These are phyloP conservation scores for Leptomonas pyrrhocoris DNA, from an alignment of 208 protist species.

Conservation along the genomic window DNA sequence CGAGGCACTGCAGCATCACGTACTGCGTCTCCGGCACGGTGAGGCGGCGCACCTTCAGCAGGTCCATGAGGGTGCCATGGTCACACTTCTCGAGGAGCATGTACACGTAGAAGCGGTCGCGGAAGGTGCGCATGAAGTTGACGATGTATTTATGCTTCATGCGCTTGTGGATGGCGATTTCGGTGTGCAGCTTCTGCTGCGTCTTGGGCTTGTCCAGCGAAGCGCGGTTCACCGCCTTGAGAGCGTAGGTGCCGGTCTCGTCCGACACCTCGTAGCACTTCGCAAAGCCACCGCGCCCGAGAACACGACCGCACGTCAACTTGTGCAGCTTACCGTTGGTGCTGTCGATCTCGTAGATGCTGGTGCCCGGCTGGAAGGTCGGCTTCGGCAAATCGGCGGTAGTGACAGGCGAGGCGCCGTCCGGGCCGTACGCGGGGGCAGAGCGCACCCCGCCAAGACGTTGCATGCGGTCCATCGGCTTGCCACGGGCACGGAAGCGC, in stretches of 20 bases:
- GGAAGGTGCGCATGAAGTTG: constrained; percentile 96
- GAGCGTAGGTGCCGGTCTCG: constrained; percentile 85
- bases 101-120: constrained; percentile 97
- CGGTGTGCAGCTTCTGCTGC: constrained; percentile 95
- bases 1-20: constrained; percentile 94
- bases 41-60: constrained; percentile 92
- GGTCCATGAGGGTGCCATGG: constrained; percentile 96
- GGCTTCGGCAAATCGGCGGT: constrained; percentile 44
- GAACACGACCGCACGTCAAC: constrained; percentile 63
- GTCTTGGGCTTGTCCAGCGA: constrained; percentile 93
- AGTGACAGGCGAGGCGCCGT: constrained; percentile 13
- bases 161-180: constrained; percentile 97
- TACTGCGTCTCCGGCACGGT: constrained; percentile 94
- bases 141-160: constrained; percentile 97
- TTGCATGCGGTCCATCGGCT: constrained; percentile 18
- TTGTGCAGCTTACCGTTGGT: constrained; percentile 44
- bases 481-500: no score
- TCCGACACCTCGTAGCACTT: constrained; percentile 96
- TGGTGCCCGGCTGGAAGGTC: constrained; percentile 47
- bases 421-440: constrained; percentile 9
- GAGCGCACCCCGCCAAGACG: constrained; percentile 20
- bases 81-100: constrained; percentile 98
- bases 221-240: constrained; percentile 94
- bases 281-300: constrained; percentile 96
- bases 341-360: constrained; percentile 60